Base-by-base conservation (phyloP, 169 alveolate genomes). In the Eimeria praecox region DNA sequence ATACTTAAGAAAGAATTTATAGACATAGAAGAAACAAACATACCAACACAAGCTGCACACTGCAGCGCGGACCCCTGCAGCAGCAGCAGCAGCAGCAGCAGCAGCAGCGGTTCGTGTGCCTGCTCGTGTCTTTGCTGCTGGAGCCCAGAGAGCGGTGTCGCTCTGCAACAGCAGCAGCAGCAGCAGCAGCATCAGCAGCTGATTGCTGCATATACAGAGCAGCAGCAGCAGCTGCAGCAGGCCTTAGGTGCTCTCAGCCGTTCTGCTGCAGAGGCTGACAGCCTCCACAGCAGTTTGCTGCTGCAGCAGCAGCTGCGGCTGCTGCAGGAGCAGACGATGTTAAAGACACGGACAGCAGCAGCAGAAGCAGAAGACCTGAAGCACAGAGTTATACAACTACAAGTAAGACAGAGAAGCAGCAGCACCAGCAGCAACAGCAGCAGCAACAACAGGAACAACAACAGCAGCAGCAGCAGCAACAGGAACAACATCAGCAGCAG, bases 141-240 rank as follows among this genome's bases (percentile, higher is more conserved):
- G 64, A 24, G 89, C 69, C 85, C 46, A 46, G 89, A 80, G 27
- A 52, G 44, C 89, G 30, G 85, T 30, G 30, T 20, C 56, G 27
- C 54, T n/a, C 14, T 38, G 85, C 85, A 73, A 33, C 75, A 59
- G 69, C 20, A 59, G 62, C 90, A 49, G 91, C 91, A 20, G 91
- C 77, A 83, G 56, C 91, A 33, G 91, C 91, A 54, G 75, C 77
- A 83, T 40, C 91, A 54, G 75, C 91, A 54, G 91, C 91, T 83
- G 54, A 14, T 83, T 6, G 10, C 56, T 83, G 91, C 91, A 16
- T 83, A 54, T 40, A 54, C 54, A 40, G 77, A 30, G 20, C 75
- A 52, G 91, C 40, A 83, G 49, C 54, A 83, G 49, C 69, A 83
- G 75, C 91, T 83, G 75, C 71, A 83, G 77, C 52, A 30, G 49